These are phyloP conservation scores for Pseudoturritis turrita DNA, from an alignment of 345 rosid genomes.

Conservation along the genomic window DNA sequence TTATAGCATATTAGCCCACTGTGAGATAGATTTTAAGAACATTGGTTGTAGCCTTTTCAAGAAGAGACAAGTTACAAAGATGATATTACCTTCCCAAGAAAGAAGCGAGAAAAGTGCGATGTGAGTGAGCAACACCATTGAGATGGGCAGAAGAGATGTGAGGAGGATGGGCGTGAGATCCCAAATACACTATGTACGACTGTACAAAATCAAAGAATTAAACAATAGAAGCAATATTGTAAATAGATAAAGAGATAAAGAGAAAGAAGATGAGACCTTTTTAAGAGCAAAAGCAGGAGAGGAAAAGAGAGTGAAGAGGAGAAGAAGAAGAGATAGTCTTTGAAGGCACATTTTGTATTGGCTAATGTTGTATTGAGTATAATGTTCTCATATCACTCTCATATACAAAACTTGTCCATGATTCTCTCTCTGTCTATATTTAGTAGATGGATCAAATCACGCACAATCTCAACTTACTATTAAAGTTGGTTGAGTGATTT, in stretches of 20 bases:
- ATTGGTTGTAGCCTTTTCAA: not conserved
- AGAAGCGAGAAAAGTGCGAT: constrained; percentile 46
- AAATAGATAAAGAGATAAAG: not conserved
- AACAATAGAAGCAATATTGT: not conserved
- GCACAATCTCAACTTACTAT: constrained; percentile 15
- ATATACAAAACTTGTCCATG: constrained; percentile 5
- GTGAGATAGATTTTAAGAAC: not conserved
- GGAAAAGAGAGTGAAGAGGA: constrained; percentile 21
- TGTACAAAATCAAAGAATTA: not conserved
- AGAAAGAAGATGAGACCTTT: constrained; percentile 26
- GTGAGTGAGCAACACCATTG: constrained; percentile 36
- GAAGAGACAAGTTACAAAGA: not conserved
- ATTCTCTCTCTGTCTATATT: constrained; percentile 16
- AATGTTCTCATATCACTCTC: not conserved
- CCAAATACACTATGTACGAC: constrained; percentile 70
- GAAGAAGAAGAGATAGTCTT: constrained; percentile 3
- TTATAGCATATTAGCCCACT: no score
- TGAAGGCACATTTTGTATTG: constrained; percentile 20
- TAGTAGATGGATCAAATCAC: constrained; percentile 10
- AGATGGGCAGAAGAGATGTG: constrained; percentile 33
- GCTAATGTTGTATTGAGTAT: not conserved
- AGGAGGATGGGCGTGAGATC: constrained; percentile 55
- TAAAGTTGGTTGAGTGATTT: constrained; percentile 14
- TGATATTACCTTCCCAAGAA: constrained; percentile 51
- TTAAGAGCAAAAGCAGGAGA: constrained; percentile 40